Conservation (phyloP, 257 asterid genomes). For the Solanum paucissectum region DNA sequence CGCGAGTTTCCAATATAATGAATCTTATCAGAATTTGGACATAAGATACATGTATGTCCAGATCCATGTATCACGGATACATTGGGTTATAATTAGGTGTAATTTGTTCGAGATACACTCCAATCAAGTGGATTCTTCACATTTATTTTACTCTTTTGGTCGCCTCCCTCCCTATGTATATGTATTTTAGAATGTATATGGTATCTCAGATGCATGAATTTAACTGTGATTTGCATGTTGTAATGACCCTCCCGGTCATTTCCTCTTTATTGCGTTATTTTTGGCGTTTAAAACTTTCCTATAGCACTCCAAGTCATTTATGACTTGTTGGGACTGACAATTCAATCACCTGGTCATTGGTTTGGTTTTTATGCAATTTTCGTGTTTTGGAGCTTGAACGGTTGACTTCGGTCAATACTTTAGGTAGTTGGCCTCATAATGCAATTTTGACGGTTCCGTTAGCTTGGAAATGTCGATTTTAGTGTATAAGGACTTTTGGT, state of each 20-base stretch:
- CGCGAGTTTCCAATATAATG: too few species aligned
- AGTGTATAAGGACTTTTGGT: not conserved
- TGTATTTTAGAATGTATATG: too few species aligned
- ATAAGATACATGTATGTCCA: too few species aligned
- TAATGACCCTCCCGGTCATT: not conserved
- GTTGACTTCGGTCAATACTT: not conserved
- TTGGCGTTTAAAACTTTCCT: not conserved
- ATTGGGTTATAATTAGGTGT: too few species aligned
- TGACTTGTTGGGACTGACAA: not conserved
- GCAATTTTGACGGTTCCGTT: not conserved
- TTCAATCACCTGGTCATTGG: not conserved
- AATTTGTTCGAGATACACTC: too few species aligned
- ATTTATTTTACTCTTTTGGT: too few species aligned
- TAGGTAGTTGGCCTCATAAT: not conserved
- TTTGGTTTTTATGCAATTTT: not conserved
- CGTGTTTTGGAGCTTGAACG: not conserved
- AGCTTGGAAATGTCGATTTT: not conserved
- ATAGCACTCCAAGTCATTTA: not conserved
- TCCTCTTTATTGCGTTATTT: not conserved
- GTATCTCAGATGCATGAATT: too few species aligned
- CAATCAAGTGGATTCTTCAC: too few species aligned
- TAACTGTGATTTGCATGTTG: too few species aligned
- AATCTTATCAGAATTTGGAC: too few species aligned
- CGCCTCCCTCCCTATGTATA: too few species aligned
- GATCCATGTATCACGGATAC: too few species aligned